Conservation (phyloP, 176 grass and related monocot genomes). For the Sorghum bicolor region Sorghum_bicolor_NCBIv3 NC_012874.2:4023001-4023500, state of each 20-base stretch:
- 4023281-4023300: not conserved
- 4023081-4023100: not conserved
- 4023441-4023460: too few relatives aligned
- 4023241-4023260: not conserved
- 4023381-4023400: constrained; percentile 34
- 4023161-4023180: not conserved
- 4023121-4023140: not conserved
- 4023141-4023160: not conserved
- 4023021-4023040: not conserved
- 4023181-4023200: not conserved
- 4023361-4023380: not conserved
- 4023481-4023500: not conserved
- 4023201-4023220: not conserved
- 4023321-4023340: not conserved
- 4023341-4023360: not conserved
- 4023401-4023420: constrained; percentile 26
- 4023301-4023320: not conserved
- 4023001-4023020: not conserved
- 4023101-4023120: constrained; percentile 7
- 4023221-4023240: not conserved
- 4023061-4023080: not conserved
- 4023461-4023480: not conserved
- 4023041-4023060: constrained; percentile 2
- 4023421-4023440: not conserved
- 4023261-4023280: not conserved